These are phyloP conservation scores for Xylaria sp. DNA, from an alignment of 2,329 filamentous ascomycete genomes.

Conservation along the genomic window DNA sequence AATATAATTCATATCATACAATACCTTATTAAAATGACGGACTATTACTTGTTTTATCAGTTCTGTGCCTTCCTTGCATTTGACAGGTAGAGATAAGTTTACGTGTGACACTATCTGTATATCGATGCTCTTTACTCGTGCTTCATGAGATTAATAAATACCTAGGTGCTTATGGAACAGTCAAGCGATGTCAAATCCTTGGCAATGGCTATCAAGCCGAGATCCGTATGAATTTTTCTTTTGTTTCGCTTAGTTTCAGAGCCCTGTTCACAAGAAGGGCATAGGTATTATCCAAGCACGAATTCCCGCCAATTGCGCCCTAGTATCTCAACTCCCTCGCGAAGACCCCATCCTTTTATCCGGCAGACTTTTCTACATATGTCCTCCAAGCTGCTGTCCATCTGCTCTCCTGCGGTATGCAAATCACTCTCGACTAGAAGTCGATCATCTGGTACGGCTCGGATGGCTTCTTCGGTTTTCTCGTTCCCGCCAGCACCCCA, in stretches of 20 bases:
- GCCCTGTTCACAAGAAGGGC: background rate
- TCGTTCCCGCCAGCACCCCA: constrained; percentile 64
- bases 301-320: constrained; percentile 82
- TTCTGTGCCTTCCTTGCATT: too few relatives aligned
- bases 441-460: constrained; percentile 78
- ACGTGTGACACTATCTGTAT: too few relatives aligned
- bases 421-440: constrained; percentile 92
- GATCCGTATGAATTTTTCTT: background rate
- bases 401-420: constrained; percentile 80
- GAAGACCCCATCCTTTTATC: constrained; percentile 80
- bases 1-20: background rate
- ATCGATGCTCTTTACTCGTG: too few relatives aligned
- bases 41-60: background rate
- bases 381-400: constrained; percentile 82
- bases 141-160: too few relatives aligned
- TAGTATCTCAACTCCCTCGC: constrained; percentile 75
- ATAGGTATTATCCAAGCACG: constrained; percentile 67
- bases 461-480: constrained; percentile 72
- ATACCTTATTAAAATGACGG: background rate
- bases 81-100: too few relatives aligned
- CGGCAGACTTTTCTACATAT: constrained; percentile 80
- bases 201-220: background rate
- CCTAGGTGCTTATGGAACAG: too few relatives aligned
- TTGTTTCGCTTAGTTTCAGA: background rate
- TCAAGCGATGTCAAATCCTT: background rate